These are phyloP conservation scores for Mycena polygramma DNA, from an alignment of 768 basidiomycete genomes.

Conservation along the genomic window DNA sequence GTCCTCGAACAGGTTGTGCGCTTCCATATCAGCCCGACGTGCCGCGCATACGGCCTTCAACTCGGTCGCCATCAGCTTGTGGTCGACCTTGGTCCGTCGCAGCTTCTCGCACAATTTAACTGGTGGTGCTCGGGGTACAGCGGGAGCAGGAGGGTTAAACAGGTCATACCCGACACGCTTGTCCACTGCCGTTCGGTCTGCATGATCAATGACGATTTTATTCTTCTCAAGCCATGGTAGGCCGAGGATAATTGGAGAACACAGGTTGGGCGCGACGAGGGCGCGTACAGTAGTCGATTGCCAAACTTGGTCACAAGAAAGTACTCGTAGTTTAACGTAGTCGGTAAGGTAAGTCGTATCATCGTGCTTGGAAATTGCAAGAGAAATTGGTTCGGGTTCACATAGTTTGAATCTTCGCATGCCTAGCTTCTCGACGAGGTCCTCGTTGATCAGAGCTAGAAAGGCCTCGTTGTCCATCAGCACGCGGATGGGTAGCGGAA, in stretches of 20 bases:
- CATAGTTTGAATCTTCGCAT: too few species aligned
- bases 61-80: neutral
- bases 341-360: too few species aligned
- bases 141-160: too few species aligned
- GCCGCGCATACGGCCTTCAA: neutral
- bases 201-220: conserved; percentile 14
- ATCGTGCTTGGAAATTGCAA: too few species aligned
- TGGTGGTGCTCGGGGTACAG: too few species aligned
- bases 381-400: too few species aligned
- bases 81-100: too few species aligned
- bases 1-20: neutral
- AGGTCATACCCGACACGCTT: neutral
- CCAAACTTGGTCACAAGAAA: neutral
- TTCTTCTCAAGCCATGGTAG: neutral
- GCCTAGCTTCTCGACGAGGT: too few species aligned
- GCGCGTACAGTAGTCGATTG: neutral
- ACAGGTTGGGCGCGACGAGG: neutral
- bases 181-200: neutral
- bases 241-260: neutral
- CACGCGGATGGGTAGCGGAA: too few species aligned
- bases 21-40: neutral
- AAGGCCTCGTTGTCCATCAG: too few species aligned
- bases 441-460: too few species aligned
- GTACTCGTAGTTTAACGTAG: neutral
- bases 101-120: too few species aligned